Evolutionary conservation across 768 basidiomycete species (phyloP), one percentile per base, ranked within the genome.

Genomic region (Cyclocybe cylindracea): DNA sequence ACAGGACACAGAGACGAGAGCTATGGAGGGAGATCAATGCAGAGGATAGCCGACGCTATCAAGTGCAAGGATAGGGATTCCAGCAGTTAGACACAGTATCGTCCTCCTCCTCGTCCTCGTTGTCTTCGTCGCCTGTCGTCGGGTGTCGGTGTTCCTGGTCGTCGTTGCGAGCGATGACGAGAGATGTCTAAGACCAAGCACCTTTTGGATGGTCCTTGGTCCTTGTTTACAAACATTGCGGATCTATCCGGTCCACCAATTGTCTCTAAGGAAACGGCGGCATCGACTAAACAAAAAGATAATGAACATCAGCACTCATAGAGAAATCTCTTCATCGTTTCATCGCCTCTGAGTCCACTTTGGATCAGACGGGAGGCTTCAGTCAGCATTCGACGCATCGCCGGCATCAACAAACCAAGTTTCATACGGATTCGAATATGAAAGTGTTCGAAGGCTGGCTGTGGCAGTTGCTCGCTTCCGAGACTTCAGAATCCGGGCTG

Each of bases 231-330:
- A 40, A 40, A 40, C 39, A 40, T 19, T 40, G 7, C 39, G 39
- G 39, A 61, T 61, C 60, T 61, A 61, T 57, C 60, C 60, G 57
- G 57, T 19, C 51, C 48, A 49, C 43, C 42, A 45, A 44, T 46
- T 43, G 54, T 61, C 53, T 18, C 57, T 51, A 59, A 50, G 57
- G 60, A 39, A 59, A 61, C 58, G 37, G 10, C 33, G 19, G 24
- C 8, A 9, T 18, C 38, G 16, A 41, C 19, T 41, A n/a, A 24
- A 24, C 24, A 24, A 24, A 24, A 14, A 14, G 24, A 37, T 33
- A 48, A 40, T 37, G 47, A 10, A 48, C 47, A 14, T 13, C 41
- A 9, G 38, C 47, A 7, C 39, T 48, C 37, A 39, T 39, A 31
- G 38, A 37, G 24, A 39, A 10, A 14, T 19, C 24, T 24, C 24